A percentile compares a stretch with the other conserved stretches of the same genome.
These are phyloP conservation scores for Phalaenopsis hybrid DNA, from an alignment of 116 monocot genomes.

Conservation along the genomic window DNA sequence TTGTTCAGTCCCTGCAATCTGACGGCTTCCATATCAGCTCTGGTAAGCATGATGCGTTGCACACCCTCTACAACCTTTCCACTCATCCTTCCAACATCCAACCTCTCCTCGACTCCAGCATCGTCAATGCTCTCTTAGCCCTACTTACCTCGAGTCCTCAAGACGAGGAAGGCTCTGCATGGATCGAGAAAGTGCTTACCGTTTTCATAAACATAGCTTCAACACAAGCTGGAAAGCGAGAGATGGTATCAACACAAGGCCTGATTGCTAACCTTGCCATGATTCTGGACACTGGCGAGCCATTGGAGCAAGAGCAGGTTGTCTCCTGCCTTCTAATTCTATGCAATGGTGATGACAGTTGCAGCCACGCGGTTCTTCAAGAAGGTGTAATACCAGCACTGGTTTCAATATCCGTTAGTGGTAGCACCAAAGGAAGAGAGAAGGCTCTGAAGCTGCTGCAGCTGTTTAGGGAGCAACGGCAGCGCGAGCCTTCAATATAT, in stretches of 20 bases:
- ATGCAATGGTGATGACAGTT: conserved; percentile 52
- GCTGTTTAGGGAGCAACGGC: conserved; percentile 71
- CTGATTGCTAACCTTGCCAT: conserved; percentile 40
- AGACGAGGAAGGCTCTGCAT: conserved; percentile 9
- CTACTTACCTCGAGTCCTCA: conserved; percentile 20
- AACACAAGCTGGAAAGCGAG: conserved; percentile 34
- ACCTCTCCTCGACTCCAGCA: conserved; percentile 37
- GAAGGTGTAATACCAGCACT: conserved; percentile 82
- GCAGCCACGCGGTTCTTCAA: conserved; percentile 62
- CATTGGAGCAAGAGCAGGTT: conserved; percentile 62
- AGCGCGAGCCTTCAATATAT: conserved; percentile 29
- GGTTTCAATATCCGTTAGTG: conserved; percentile 59
- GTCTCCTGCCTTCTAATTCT: conserved; percentile 59
- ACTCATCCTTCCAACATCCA: conserved; percentile 48
- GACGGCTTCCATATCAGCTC: conserved; percentile 11
- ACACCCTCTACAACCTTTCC: conserved; percentile 68
- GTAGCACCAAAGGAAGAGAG: conserved; percentile 49
- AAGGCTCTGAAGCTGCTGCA: conserved; percentile 64
- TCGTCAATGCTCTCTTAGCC: conserved; percentile 39
- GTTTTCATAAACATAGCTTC: conserved; percentile 54
- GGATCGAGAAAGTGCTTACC: conserved; percentile 51
- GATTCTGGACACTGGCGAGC: conserved; percentile 57
- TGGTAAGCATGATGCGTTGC: conserved; percentile 60
- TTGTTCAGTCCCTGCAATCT: conserved; percentile 36
- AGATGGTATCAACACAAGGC: conserved; percentile 41